phyloP scores from a whole-genome alignment of 768 basidiomycete genomes.

The Cystobasidium onofrii region DNA sequence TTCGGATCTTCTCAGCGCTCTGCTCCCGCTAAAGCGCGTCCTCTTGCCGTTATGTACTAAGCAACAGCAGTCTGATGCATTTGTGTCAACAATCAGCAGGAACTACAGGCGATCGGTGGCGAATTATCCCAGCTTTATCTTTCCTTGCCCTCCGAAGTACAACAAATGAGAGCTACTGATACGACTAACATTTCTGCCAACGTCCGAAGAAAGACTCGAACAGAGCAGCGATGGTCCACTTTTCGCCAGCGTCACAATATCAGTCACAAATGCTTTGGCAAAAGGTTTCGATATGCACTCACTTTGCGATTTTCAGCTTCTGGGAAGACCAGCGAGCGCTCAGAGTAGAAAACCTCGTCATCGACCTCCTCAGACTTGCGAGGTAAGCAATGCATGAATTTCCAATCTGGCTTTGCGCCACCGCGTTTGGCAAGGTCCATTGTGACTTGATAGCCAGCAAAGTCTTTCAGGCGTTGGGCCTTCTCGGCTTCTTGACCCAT shows the following conservation, averaged over 20 bases:
- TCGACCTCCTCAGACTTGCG: slow-evolving; percentile 88
- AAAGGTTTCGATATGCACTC: background rate
- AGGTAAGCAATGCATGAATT: slow-evolving; percentile 92
- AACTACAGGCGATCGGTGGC: background rate
- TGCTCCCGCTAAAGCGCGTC: background rate
- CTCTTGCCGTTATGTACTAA: background rate
- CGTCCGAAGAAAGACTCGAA: slow-evolving; percentile 53
- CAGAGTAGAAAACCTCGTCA: slow-evolving; percentile 93
- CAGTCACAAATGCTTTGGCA: no score
- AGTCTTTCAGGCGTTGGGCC: slow-evolving; percentile 71
- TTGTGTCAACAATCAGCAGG: background rate
- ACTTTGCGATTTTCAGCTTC: slow-evolving; percentile 77
- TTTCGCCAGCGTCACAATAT: no score
- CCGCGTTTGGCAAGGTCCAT: slow-evolving; percentile 62
- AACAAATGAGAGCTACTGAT: no score
- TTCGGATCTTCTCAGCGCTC: background rate
- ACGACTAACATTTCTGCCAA: slow-evolving; percentile 33
- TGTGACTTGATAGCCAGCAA: slow-evolving; percentile 88
- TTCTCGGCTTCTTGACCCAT: slow-evolving; percentile 99
- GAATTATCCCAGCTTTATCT: background rate
- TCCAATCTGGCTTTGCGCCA: slow-evolving; percentile 41
- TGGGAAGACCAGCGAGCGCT: slow-evolving; percentile 80
- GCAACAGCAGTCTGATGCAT: background rate
- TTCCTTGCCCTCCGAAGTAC: no score
- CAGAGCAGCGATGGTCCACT: slow-evolving; percentile 88